phyloP scores from a whole-genome alignment of 495 filamentous ascomycete species.

The Daldinia caldariorum region DNA sequence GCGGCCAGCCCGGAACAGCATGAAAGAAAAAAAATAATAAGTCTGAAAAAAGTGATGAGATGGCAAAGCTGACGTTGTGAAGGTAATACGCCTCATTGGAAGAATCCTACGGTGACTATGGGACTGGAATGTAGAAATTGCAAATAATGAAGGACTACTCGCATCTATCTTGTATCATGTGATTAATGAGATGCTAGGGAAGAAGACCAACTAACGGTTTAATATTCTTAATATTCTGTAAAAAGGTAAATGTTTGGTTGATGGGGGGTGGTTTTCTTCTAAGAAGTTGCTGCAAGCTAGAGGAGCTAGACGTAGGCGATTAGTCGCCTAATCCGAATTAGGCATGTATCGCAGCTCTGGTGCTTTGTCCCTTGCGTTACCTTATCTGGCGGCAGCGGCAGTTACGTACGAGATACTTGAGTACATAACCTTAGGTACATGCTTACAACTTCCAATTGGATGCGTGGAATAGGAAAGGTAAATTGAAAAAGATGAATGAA shows the following conservation, averaged over 20 bases:
- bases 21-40: no score
- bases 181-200: slow-evolving; percentile 22
- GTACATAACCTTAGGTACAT: slow-evolving; percentile 7
- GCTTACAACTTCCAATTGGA: no score
- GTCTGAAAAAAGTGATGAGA: background rate
- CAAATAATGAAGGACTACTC: slow-evolving; percentile 34
- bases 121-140: slow-evolving; percentile 20
- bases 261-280: background rate
- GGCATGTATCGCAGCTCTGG: slow-evolving; percentile 12
- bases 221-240: background rate
- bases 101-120: slow-evolving; percentile 31
- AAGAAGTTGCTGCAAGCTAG: slow-evolving; percentile 8
- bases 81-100: slow-evolving; percentile 35
- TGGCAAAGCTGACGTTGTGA: slow-evolving; percentile 34
- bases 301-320: slow-evolving; percentile 3
- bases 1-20: slow-evolving; percentile 20
- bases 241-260: slow-evolving; percentile 3
- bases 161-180: slow-evolving; percentile 38
- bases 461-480: no score
- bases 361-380: slow-evolving; percentile 17
- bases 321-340: slow-evolving; percentile 28
- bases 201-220: background rate
- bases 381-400: background rate
- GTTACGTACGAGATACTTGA: background rate
- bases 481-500: no score